phyloP scores from a whole-genome alignment of 495 filamentous ascomycete genomes.

The Zalerion maritima region DNA sequence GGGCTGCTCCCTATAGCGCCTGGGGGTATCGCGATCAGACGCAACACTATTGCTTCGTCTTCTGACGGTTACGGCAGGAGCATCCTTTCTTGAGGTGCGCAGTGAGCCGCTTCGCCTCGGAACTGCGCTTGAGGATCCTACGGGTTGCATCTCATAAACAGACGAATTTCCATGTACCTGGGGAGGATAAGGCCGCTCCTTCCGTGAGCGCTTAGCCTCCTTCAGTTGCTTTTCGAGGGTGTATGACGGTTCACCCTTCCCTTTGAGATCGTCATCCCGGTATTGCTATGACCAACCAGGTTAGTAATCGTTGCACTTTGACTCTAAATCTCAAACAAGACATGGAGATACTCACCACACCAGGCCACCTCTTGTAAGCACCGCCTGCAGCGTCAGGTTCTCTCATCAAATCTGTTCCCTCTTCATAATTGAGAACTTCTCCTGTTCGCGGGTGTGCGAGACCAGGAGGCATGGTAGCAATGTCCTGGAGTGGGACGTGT shows the following conservation, averaged over 20 bases:
- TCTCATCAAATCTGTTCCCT: conserved; percentile 72
- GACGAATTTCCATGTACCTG: conserved; percentile 2
- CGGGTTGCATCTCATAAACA: conserved; percentile 29
- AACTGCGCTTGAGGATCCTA: neutral
- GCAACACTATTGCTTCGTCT: conserved; percentile 22
- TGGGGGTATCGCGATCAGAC: conserved; percentile 4
- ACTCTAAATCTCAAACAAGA: neutral
- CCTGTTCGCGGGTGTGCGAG: conserved; percentile 49
- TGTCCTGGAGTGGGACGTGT: conserved; percentile 76
- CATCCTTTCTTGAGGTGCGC: conserved; percentile 4
- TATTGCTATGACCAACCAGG: conserved; percentile 37
- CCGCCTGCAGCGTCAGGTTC: conserved; percentile 46
- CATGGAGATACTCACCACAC: conserved; percentile 37
- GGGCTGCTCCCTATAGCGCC: conserved; percentile 3
- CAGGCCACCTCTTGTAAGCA: conserved; percentile 51
- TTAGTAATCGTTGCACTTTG: neutral
- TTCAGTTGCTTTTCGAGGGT: conserved; percentile 50
- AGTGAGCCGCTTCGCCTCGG: neutral
- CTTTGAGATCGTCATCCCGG: conserved; percentile 55
- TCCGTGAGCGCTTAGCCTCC: conserved; percentile 18
- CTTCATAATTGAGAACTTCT: conserved; percentile 60
- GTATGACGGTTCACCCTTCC: conserved; percentile 65
- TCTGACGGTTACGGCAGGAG: conserved; percentile 4
- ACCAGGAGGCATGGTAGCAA: conserved; percentile 62
- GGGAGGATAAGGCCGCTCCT: neutral